Conservation (phyloP, 345 rosid genomes). For the Pugionium dolabratum region DNA sequence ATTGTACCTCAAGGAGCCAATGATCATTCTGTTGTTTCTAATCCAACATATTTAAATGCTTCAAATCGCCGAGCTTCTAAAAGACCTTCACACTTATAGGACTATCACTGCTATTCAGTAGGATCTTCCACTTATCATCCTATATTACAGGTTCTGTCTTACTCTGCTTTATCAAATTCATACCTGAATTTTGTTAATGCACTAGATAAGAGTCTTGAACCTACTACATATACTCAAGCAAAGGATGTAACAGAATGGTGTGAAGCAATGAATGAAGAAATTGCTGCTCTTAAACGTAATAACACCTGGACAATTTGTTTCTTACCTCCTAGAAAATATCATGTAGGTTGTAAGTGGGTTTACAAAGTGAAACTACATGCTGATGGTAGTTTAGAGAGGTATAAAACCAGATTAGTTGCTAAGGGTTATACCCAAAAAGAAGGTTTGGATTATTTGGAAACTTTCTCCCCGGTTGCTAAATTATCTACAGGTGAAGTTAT, state of each 20-base stretch:
- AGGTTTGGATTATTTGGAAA: not conserved
- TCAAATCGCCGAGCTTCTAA: no score
- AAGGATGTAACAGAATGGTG: not conserved
- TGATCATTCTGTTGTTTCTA: no score
- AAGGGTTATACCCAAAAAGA: not conserved
- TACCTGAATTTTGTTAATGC: not conserved
- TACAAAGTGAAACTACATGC: not conserved
- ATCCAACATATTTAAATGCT: no score
- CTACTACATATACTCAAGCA: no score
- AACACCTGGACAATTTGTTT: not conserved
- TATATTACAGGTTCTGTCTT: no score
- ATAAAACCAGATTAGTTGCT: not conserved
- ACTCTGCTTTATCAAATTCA: no score
- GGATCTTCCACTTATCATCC: no score
- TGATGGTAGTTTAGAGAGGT: not conserved
- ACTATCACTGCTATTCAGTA: no score
- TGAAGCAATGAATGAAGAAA: not conserved
- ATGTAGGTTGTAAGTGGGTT: not conserved
- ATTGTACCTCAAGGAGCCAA: no score
- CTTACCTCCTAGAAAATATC: not conserved
- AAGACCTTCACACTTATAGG: no score
- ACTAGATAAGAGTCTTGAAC: no score
- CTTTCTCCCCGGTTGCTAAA: not conserved
- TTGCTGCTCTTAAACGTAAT: not conserved
- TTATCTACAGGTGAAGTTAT: not conserved